phyloP scores from a whole-genome alignment of 2,329 filamentous ascomycete genomes.

The Anthostomella pinea region DNA sequence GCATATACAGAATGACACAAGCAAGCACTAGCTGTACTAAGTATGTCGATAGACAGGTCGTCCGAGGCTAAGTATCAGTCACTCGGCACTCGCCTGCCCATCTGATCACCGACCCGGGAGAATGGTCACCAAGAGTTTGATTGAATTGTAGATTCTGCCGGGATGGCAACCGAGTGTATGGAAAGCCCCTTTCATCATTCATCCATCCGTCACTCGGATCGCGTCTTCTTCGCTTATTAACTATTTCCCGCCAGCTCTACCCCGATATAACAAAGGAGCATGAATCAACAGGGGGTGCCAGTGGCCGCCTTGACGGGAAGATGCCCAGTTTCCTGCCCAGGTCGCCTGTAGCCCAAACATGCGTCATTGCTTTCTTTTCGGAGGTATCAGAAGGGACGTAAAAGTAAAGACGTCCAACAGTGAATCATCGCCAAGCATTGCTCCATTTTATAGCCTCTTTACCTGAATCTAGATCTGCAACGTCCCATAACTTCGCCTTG shows the following conservation, averaged over 20 bases:
- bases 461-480: conserved; percentile 85
- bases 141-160: conserved; percentile 10
- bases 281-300: too few species aligned
- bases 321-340: conserved; percentile 4
- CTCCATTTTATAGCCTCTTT: conserved; percentile 25
- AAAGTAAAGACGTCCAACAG: conserved; percentile 20
- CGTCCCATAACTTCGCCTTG: conserved; percentile 99
- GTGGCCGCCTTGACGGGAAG: too few species aligned
- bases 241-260: too few species aligned
- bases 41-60: too few species aligned
- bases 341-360: conserved; percentile 16
- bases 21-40: too few species aligned
- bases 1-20: too few species aligned
- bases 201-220: conserved; percentile 13
- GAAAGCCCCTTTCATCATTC: conserved; percentile 11
- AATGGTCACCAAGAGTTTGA: too few species aligned
- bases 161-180: conserved; percentile 8
- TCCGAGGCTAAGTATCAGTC: too few species aligned
- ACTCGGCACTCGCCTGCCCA: too few species aligned
- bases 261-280: too few species aligned
- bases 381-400: conserved; percentile 28
- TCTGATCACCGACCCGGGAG: too few species aligned
- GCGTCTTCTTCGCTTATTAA: too few species aligned
- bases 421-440: conserved; percentile 15
- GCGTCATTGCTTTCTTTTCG: conserved; percentile 21